Conservation (phyloP, 768 basidiomycete species). For the Pulveroboletus sp. region DNA sequence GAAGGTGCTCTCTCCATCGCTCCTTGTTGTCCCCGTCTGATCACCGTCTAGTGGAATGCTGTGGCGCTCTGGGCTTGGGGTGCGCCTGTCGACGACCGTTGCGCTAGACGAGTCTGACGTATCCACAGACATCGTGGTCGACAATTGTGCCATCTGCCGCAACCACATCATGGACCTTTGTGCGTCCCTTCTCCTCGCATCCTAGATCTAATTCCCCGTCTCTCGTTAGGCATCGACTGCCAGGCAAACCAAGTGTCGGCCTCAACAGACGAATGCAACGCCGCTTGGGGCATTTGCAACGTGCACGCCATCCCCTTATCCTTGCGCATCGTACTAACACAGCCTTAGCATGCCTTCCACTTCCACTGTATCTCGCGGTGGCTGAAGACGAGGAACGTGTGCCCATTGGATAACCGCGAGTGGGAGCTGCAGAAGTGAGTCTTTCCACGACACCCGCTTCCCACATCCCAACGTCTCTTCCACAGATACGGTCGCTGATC, state of each 20-base stretch:
- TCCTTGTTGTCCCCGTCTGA: neutral
- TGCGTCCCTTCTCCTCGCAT: constrained; percentile 37
- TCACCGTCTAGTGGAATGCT: constrained; percentile 82
- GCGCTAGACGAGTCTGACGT: constrained; percentile 10
- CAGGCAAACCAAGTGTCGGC: constrained; percentile 98
- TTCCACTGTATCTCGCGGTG: constrained; percentile 99
- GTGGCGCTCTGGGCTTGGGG: constrained; percentile 99
- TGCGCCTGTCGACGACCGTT: constrained; percentile 32
- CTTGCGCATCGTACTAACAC: neutral
- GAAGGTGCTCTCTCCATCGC: constrained; percentile 59
- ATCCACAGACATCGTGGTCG: constrained; percentile 86
- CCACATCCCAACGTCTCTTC: neutral
- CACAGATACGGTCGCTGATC: constrained; percentile 41
- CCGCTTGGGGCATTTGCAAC: constrained; percentile 99
- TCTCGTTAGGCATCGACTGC: constrained; percentile 86
- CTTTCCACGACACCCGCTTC: neutral
- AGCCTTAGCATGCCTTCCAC: constrained; percentile 89
- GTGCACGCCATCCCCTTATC: constrained; percentile 36
- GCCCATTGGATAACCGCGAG: constrained; percentile 91
- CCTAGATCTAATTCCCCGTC: constrained; percentile 4
- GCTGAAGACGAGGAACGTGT: constrained; percentile 97
- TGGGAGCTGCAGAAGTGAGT: constrained; percentile 96
- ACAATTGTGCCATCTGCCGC: constrained; percentile 99
- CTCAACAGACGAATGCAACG: constrained; percentile 94
- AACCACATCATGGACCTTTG: constrained; percentile 99